Evolutionary conservation across 73 alveolate species (phyloP).

Genomic region (Uronychia binucleata): DNA sequence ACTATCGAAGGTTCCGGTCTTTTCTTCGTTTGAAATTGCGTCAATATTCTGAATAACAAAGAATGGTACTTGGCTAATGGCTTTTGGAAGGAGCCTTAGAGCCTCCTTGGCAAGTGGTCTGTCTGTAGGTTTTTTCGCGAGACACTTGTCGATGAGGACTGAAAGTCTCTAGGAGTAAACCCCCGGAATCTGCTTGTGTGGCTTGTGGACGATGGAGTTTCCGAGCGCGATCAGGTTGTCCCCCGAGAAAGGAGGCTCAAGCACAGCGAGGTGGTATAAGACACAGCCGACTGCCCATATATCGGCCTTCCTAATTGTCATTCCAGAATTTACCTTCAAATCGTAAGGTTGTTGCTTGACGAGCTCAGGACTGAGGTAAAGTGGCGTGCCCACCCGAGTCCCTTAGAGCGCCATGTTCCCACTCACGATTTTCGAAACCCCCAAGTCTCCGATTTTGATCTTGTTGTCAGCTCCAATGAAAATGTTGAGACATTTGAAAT

Average conservation of each 20-base stretch:
- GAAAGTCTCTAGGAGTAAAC: not conserved
- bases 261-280: slow-evolving; percentile 83
- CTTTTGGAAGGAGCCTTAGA: slow-evolving; percentile 14
- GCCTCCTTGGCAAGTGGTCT: slow-evolving; percentile 52
- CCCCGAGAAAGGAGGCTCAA: slow-evolving; percentile 96
- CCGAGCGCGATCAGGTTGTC: slow-evolving; percentile 93
- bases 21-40: not conserved
- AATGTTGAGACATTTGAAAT: slow-evolving; percentile 91
- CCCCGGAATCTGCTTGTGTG: slow-evolving; percentile 63
- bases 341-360: slow-evolving; percentile 95
- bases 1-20: not conserved
- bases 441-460: slow-evolving; percentile 93
- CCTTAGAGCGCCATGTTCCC: slow-evolving; percentile 72
- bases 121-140: slow-evolving; percentile 30
- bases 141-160: slow-evolving; percentile 1
- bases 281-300: slow-evolving; percentile 98
- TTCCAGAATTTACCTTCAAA: slow-evolving; percentile 50
- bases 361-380: slow-evolving; percentile 94
- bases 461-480: slow-evolving; percentile 74
- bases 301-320: slow-evolving; percentile 55
- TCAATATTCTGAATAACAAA: not conserved
- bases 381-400: slow-evolving; percentile 98
- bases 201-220: slow-evolving; percentile 82
- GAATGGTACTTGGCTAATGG: not conserved
- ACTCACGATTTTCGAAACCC: slow-evolving; percentile 90